phyloP scores from a whole-genome alignment of 2,329 filamentous ascomycete species.

The Venturia nashicola region DNA sequence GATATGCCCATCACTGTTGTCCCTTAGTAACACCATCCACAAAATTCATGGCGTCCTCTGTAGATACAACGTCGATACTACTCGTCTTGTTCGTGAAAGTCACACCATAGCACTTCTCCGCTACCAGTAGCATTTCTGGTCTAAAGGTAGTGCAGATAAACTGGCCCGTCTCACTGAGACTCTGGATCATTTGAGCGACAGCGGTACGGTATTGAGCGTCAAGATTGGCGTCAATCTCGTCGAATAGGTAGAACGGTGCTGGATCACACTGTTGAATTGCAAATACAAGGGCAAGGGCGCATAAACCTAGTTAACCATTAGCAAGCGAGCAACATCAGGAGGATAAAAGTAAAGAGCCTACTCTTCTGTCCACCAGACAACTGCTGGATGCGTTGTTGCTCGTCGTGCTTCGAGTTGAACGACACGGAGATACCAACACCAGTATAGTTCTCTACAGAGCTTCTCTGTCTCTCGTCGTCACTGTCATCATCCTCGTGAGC shows the following conservation, averaged over 20 bases:
- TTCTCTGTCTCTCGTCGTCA: constrained; percentile 27
- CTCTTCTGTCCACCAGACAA: constrained; percentile 96
- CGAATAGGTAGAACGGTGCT: constrained; percentile 96
- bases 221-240: constrained; percentile 96
- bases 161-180: constrained; percentile 45
- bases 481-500: constrained; percentile 51
- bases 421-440: constrained; percentile 95
- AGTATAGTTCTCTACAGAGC: constrained; percentile 80
- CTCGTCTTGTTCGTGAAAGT: constrained; percentile 87
- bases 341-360: constrained; percentile 30
- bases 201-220: constrained; percentile 97
- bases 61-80: constrained; percentile 78
- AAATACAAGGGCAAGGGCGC: constrained; percentile 93
- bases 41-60: constrained; percentile 81
- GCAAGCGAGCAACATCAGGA: not conserved
- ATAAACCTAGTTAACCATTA: constrained; percentile 50
- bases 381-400: constrained; percentile 96
- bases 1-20: not conserved
- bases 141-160: constrained; percentile 99
- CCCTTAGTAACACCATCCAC: constrained; percentile 53
- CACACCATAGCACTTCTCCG: constrained; percentile 96
- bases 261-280: constrained; percentile 98
- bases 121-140: constrained; percentile 88
- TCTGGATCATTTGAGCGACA: constrained; percentile 76
- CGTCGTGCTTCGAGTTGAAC: constrained; percentile 97